These are phyloP conservation scores for Rubia peregrina DNA, from an alignment of 305 asterid species.

Conservation along the genomic window DNA sequence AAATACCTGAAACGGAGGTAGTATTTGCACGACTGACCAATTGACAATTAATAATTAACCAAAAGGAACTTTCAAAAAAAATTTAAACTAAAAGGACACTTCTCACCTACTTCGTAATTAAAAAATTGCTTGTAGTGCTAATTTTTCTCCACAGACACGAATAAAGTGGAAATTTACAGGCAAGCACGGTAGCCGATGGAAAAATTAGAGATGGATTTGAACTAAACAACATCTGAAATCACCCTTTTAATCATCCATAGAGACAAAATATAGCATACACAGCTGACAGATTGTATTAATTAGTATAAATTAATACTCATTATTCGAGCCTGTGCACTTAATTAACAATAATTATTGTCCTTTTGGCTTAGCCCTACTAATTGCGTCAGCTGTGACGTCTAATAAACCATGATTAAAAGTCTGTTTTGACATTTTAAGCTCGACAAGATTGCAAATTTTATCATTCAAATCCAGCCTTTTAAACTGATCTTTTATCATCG, in stretches of 20 bases:
- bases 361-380: background rate
- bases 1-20: too few species aligned
- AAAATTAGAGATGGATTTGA: background rate
- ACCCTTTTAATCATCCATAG: background rate
- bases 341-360: conserved; percentile 4
- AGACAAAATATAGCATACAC: background rate
- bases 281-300: background rate
- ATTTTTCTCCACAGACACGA: background rate
- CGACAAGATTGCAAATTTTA: background rate
- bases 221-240: background rate
- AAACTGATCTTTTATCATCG: background rate
- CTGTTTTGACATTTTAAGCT: conserved; percentile 1
- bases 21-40: too few species aligned
- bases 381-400: conserved; percentile 4
- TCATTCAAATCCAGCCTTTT: background rate
- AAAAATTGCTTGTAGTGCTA: background rate
- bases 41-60: too few species aligned
- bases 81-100: background rate
- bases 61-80: too few species aligned
- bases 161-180: background rate
- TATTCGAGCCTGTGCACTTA: background rate
- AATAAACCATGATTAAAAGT: background rate
- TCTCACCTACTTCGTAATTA: conserved; percentile 6
- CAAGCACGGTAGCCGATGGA: background rate
- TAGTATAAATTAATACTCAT: background rate